These are phyloP conservation scores for Yamagishiella unicocca DNA, from an alignment of 139 green algal species.

Conservation along the genomic window DNA sequence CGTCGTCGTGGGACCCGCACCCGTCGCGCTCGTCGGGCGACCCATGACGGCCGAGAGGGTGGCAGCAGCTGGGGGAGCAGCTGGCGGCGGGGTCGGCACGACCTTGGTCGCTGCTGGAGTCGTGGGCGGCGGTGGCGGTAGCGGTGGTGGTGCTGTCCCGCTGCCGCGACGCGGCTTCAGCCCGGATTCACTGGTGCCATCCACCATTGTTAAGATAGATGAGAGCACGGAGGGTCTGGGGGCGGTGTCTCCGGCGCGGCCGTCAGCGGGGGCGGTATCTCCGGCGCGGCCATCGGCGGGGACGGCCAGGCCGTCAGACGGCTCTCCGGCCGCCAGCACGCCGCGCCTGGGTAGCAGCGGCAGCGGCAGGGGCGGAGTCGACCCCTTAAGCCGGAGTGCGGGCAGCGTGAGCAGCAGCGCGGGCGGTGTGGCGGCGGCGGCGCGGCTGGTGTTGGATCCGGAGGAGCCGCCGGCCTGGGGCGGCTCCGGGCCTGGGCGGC, in stretches of 20 bases:
- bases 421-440: constrained; percentile 10
- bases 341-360: not conserved
- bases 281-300: not conserved
- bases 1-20: not conserved
- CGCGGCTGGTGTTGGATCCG: constrained; percentile 17
- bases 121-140: too few relatives aligned
- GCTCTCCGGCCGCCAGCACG: too few relatives aligned
- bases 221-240: not conserved
- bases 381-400: not conserved
- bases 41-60: too few relatives aligned
- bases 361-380: not conserved
- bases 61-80: not conserved
- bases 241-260: not conserved
- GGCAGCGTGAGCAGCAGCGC: not conserved
- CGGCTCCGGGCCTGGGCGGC: not conserved
- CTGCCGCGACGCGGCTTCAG: not conserved
- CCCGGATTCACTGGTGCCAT: not conserved
- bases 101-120: too few relatives aligned
- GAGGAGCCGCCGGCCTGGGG: not conserved
- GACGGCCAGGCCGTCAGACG: not conserved
- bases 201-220: not conserved
- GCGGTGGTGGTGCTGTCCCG: not conserved
- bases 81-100: not conserved
- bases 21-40: not conserved
- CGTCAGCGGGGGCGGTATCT: not conserved